These are phyloP conservation scores for Tulasnella sp. DNA, from an alignment of 768 basidiomycete species.

Conservation along the genomic window DNA sequence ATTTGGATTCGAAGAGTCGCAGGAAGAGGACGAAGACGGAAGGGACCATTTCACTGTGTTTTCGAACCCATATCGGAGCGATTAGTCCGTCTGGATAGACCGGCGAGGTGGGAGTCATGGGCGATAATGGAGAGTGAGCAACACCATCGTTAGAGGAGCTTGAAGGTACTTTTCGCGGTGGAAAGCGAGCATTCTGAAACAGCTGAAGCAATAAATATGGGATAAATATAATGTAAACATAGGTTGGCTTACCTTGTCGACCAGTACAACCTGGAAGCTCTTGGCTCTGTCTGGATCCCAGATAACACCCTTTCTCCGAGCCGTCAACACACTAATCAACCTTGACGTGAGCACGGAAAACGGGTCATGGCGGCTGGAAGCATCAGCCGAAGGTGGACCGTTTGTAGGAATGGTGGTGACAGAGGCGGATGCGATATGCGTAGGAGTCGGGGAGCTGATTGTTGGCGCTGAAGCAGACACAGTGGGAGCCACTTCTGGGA, in stretches of 20 bases:
- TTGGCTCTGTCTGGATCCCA: constrained; percentile 25
- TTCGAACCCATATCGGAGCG: constrained; percentile 95
- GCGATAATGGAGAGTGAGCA: constrained; percentile 86
- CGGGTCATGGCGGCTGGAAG: constrained; percentile 36
- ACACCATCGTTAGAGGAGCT: constrained; percentile 29
- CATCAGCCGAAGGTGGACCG: background rate
- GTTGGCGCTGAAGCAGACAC: constrained; percentile 20
- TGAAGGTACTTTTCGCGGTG: constrained; percentile 64
- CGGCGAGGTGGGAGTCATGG: constrained; percentile 77
- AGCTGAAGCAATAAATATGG: background rate
- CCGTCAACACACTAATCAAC: constrained; percentile 55
- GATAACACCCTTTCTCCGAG: constrained; percentile 20
- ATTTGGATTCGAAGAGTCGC: constrained; percentile 55
- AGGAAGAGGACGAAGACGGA: constrained; percentile 89
- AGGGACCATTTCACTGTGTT: constrained; percentile 84
- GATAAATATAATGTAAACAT: background rate
- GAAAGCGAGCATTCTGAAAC: constrained; percentile 46
- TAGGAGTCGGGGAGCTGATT: constrained; percentile 24
- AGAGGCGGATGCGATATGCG: constrained; percentile 19
- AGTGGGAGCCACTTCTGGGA: background rate
- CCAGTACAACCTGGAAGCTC: constrained; percentile 70
- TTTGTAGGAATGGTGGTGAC: constrained; percentile 1
- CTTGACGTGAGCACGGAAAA: constrained; percentile 49
- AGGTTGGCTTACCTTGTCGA: constrained; percentile 50
- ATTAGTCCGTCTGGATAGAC: constrained; percentile 91